phyloP scores from a whole-genome alignment of 2,329 filamentous ascomycete species.

The Rutstroemia sp. region DNA sequence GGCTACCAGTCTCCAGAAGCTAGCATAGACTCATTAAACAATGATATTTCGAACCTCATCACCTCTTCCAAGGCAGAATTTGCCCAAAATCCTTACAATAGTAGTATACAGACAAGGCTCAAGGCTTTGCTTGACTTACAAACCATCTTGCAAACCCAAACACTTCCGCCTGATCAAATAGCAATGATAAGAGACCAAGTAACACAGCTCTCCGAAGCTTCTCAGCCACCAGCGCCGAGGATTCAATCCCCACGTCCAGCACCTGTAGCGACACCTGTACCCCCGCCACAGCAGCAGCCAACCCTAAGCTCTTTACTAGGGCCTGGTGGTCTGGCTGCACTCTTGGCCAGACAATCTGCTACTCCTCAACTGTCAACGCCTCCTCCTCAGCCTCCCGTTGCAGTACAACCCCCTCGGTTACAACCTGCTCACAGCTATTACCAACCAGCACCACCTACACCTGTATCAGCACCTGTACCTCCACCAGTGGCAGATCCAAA shows the following conservation, averaged over 20 bases:
- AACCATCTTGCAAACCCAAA: constrained; percentile 68
- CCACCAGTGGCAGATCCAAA: constrained; percentile 33
- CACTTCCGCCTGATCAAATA: constrained; percentile 73
- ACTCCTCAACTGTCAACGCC: constrained; percentile 44
- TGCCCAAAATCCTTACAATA: constrained; percentile 68
- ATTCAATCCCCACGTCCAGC: constrained; percentile 31
- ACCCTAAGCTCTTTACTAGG: constrained; percentile 50
- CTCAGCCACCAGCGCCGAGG: constrained; percentile 28
- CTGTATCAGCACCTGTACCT: constrained; percentile 32
- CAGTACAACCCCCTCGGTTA: constrained; percentile 44
- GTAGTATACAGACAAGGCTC: constrained; percentile 68
- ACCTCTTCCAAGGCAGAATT: constrained; percentile 64
- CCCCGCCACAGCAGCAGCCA: constrained; percentile 24
- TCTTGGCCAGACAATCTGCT: constrained; percentile 46
- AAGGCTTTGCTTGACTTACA: constrained; percentile 83
- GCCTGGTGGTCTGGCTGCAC: constrained; percentile 39
- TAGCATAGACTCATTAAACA: constrained; percentile 69
- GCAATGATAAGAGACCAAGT: constrained; percentile 81
- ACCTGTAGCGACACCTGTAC: constrained; percentile 21
- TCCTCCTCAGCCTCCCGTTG: constrained; percentile 30
- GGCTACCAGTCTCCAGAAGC: constrained; percentile 35
- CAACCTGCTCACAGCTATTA: constrained; percentile 33
- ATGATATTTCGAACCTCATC: constrained; percentile 77
- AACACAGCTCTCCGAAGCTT: constrained; percentile 50
- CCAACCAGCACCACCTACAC: constrained; percentile 25